phyloP scores from a whole-genome alignment of 225 moss, liverwort and hornwort species.

The Sphagnum tenellum region DNA sequence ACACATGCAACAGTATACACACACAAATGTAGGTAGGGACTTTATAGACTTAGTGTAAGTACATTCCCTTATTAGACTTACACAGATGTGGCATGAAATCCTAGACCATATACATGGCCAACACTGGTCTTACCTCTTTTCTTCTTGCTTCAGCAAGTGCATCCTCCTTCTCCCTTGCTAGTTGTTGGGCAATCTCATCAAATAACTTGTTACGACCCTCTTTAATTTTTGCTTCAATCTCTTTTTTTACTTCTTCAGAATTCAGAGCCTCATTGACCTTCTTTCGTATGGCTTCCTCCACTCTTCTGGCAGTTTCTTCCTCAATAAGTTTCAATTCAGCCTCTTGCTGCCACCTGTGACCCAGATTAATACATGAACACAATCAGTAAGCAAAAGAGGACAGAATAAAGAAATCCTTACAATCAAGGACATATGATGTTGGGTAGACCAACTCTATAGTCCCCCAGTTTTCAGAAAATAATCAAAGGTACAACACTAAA shows the following conservation, averaged over 20 bases:
- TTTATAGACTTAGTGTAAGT: too few species aligned
- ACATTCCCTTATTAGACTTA: too few species aligned
- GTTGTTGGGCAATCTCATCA: constrained; percentile 69
- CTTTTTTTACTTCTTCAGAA: constrained; percentile 73
- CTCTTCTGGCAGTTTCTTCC: constrained; percentile 77
- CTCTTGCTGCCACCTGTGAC: constrained; percentile 76
- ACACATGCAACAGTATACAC: too few species aligned
- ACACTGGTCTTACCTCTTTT: constrained; percentile 47
- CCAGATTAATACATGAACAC: background rate
- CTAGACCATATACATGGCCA: too few species aligned
- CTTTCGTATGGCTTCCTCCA: constrained; percentile 83
- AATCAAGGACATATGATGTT: too few species aligned
- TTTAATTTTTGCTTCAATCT: constrained; percentile 61
- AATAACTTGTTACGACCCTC: constrained; percentile 78
- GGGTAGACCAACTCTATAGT: too few species aligned
- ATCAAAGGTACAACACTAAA: too few species aligned
- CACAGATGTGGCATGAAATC: too few species aligned
- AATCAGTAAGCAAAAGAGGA: too few species aligned
- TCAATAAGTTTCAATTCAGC: constrained; percentile 77
- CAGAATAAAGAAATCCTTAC: too few species aligned
- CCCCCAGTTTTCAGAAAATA: too few species aligned
- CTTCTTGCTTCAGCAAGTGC: constrained; percentile 68
- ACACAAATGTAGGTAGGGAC: too few species aligned
- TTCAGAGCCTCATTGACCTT: constrained; percentile 73
- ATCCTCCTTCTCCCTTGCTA: constrained; percentile 67